Evolutionary conservation across 2,329 filamentous ascomycete species (phyloP).

Genomic region (Epichloe sylvatica): DNA sequence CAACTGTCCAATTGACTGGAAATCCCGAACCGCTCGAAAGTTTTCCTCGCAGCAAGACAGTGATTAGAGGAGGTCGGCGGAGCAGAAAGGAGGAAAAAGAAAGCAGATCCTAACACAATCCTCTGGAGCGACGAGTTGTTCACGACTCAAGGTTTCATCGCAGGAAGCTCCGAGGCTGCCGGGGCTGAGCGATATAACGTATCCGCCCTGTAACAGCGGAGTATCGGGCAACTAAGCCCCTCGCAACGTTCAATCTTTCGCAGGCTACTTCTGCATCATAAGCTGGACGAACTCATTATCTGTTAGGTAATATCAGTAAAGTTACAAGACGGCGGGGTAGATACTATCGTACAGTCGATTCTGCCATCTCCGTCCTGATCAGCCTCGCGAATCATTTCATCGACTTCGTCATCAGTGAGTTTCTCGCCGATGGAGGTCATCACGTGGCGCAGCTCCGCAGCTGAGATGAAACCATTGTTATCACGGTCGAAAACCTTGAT

Average conservation of each 20-base stretch:
- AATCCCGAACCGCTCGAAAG: slow-evolving; percentile 18
- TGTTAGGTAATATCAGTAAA: slow-evolving; percentile 22
- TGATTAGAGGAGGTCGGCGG: background rate
- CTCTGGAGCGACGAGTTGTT: slow-evolving; percentile 3
- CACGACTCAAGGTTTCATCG: background rate
- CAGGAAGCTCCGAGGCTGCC: background rate
- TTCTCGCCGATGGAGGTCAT: slow-evolving; percentile 91
- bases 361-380: slow-evolving; percentile 81
- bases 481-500: slow-evolving; percentile 65
- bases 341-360: slow-evolving; percentile 58
- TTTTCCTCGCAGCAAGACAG: slow-evolving; percentile 8
- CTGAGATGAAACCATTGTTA: slow-evolving; percentile 85
- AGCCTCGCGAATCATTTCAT: slow-evolving; percentile 86
- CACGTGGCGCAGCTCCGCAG: slow-evolving; percentile 74
- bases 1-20: slow-evolving; percentile 11
- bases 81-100: slow-evolving; percentile 10
- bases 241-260: background rate
- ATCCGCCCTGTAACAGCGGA: background rate
- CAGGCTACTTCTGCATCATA: slow-evolving; percentile 85
- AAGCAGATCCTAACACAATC: slow-evolving; percentile 9
- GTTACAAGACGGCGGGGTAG: background rate
- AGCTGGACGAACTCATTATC: slow-evolving; percentile 90
- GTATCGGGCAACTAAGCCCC: background rate
- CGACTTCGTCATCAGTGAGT: slow-evolving; percentile 78
- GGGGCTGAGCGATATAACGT: background rate